These are phyloP conservation scores for Anethum foeniculum DNA, from an alignment of 140 eudicot genomes.

Conservation along the genomic window DNA sequence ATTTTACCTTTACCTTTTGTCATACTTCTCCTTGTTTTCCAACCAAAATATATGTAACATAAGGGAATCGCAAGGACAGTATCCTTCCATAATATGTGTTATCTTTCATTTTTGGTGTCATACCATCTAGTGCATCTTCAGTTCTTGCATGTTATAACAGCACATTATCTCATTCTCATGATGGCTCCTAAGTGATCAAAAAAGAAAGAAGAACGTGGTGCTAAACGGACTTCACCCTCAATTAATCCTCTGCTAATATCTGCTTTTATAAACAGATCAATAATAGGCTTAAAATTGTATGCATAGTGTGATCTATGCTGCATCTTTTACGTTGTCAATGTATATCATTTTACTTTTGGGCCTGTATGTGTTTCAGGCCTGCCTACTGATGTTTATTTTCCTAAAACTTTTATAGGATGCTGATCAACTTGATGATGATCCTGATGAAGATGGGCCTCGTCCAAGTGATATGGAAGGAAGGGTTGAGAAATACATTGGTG, in stretches of 20 bases:
- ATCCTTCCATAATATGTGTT: neutral
- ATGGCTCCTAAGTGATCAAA: too few relatives aligned
- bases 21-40: neutral
- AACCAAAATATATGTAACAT: neutral
- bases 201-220: too few relatives aligned
- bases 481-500: slow-evolving; percentile 95
- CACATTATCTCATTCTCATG: neutral
- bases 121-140: neutral
- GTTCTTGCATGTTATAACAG: neutral
- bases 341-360: neutral
- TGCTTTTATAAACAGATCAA: neutral
- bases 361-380: neutral
- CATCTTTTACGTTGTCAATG: neutral
- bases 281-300: neutral
- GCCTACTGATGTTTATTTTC: neutral
- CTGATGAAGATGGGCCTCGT: slow-evolving; percentile 90
- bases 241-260: neutral
- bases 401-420: slow-evolving; percentile 48
- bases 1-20: neutral
- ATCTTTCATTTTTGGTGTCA: neutral
- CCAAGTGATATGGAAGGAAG: slow-evolving; percentile 70
- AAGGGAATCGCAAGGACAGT: neutral
- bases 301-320: neutral
- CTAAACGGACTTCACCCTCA: neutral
- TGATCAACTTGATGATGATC: slow-evolving; percentile 69